Conservation (phyloP, 2,329 filamentous ascomycete genomes). For the Botrytis galanthina region DNA sequence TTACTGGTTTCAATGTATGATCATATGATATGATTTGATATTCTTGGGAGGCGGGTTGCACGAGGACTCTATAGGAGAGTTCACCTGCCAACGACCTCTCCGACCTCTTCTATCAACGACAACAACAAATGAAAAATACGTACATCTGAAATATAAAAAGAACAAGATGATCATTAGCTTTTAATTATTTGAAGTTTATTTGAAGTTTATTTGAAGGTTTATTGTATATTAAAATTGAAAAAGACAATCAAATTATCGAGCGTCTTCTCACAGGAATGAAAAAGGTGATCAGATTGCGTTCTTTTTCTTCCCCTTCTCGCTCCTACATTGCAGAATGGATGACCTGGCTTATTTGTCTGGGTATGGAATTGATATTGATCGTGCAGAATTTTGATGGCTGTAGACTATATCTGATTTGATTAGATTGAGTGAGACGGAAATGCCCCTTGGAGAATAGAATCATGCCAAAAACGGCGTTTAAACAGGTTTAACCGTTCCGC, state of each 20-base stretch:
- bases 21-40: neutral
- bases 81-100: neutral
- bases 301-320: too few species aligned
- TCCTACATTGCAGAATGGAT: neutral
- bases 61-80: neutral
- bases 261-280: neutral
- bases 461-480: neutral
- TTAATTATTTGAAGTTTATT: neutral
- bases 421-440: neutral
- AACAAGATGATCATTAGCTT: neutral
- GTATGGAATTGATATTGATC: neutral
- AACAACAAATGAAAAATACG: neutral
- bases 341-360: too few species aligned
- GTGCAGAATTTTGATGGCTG: neutral
- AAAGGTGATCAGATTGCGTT: neutral
- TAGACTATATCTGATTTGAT: neutral
- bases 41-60: neutral
- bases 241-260: neutral
- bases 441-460: neutral
- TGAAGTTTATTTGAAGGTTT: neutral
- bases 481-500: neutral
- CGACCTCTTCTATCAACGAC: neutral
- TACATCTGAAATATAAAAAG: neutral
- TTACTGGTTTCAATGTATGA: neutral
- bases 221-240: neutral